Evolutionary conservation across 352 stramenopile genomes (phyloP), one percentile per base, ranked within the genome.

Genomic region (Phytophthora macrochlamydospora): DNA sequence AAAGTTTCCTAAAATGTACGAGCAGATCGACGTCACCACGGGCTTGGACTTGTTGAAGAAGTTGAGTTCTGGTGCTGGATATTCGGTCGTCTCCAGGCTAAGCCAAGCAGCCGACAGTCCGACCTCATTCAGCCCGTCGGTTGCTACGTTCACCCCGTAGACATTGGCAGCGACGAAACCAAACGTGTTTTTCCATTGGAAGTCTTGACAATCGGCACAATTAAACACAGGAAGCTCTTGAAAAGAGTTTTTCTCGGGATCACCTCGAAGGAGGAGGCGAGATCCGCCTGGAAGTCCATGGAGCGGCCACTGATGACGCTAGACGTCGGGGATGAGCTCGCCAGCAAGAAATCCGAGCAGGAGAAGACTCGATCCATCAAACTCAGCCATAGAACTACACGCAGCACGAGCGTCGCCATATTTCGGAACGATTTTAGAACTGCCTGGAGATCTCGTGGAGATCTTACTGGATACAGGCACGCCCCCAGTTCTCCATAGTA

Each of bases 1-100:
- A 55, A 81, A 93, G 59, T 91, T 91, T 37, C 85, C 83, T 49
- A 93, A 65, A 56, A 93, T 75, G 68, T 89, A 93, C 60, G 85
- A 79, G 40, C 79, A 85, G 24, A 90, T 42, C 4, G 79, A 89
- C n/a, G 78, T 83, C 31, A 93, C 66, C 29, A 93, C 79, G 3
- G 81, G 81, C 32, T 65, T 70, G 9, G 67, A 62, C 49, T 48
- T 60, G 61, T 72, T 75, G 50, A 74, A 72, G n/a, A 54, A 52
- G 18, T 28, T 53, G 6, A 59, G 62, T 50, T 78, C 38, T 3
- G 69, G 71, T 18, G 51, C 65, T 4, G 85, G 81, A 70, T 92
- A 93, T 57, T 81, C 29, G 0, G 85, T 80, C 0, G 52, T 76
- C 1, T 69, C 44, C 30, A 89, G 54, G 54, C 83, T 86, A 24